A percentile compares a stretch with the other conserved stretches of the same genome.
Conservation (phyloP, 2,329 filamentous ascomycete genomes). For the Fragosphaeria purpurea region DNA sequence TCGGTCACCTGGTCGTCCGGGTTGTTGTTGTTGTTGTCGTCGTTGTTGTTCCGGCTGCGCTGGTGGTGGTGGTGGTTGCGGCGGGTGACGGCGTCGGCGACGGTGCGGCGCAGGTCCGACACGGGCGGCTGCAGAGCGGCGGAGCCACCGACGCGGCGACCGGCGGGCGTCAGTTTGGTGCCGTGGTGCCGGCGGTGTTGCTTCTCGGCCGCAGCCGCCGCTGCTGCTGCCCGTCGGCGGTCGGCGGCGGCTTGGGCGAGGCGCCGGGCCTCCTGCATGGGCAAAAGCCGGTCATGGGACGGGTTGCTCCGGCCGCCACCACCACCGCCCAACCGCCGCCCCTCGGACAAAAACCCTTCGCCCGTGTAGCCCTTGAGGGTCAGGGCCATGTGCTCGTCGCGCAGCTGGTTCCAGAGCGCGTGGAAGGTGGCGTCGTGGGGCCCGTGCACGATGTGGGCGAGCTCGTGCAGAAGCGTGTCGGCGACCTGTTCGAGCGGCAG, state of each 20-base stretch:
- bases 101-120: conserved; percentile 60
- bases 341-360: conserved; percentile 73
- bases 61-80: conserved; percentile 31
- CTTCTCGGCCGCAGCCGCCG: conserved; percentile 32
- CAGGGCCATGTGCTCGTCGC: conserved; percentile 73
- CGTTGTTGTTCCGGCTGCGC: conserved; percentile 32
- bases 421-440: conserved; percentile 79
- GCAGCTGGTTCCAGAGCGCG: conserved; percentile 77
- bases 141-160: conserved; percentile 55
- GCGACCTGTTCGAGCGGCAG: conserved; percentile 68
- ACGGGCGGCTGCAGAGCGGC: conserved; percentile 35
- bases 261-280: conserved; percentile 62
- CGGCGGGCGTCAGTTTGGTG: conserved; percentile 37
- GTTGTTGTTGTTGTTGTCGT: conserved; percentile 69
- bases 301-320: conserved; percentile 1
- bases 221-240: conserved; percentile 39
- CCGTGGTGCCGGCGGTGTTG: conserved; percentile 45
- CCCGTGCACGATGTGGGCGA: conserved; percentile 77
- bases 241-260: conserved; percentile 67
- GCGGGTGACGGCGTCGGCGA: conserved; percentile 60
- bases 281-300: conserved; percentile 31
- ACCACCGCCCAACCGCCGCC: conserved; percentile 59
- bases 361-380: conserved; percentile 78
- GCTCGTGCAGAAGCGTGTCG: conserved; percentile 90
- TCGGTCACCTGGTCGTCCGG: conserved; percentile 26